Evolutionary conservation across 306 rosid genomes (phyloP).

Genomic region (Fagus sylvatica): DNA sequence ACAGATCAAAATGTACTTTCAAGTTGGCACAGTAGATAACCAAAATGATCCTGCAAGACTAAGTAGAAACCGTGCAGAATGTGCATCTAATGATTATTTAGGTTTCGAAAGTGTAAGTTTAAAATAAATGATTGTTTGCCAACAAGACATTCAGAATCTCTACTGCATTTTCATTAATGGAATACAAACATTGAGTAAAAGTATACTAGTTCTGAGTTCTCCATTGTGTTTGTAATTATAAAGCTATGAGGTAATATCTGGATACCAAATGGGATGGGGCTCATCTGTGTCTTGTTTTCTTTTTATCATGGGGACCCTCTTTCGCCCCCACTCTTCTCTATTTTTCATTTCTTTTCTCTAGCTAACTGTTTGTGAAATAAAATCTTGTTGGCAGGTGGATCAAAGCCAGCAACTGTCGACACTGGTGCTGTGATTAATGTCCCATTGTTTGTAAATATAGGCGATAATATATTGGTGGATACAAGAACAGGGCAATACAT

Average conservation of each 20-base stretch:
- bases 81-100: not conserved
- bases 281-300: not conserved
- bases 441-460: slow-evolving; percentile 75
- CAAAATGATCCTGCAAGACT: not conserved
- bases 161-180: not conserved
- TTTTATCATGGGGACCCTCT: not conserved
- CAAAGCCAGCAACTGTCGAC: slow-evolving; percentile 93
- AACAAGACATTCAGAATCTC: not conserved
- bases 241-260: not conserved
- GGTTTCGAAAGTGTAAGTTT: not conserved
- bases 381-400: slow-evolving; percentile 67
- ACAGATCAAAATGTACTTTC: not conserved
- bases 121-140: not conserved
- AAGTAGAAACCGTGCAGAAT: not conserved
- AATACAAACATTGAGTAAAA: not conserved
- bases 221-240: not conserved
- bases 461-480: slow-evolving; percentile 80
- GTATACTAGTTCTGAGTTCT: not conserved
- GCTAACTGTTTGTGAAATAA: slow-evolving; percentile 10
- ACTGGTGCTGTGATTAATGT: slow-evolving; percentile 84
- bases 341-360: not conserved
- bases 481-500: slow-evolving; percentile 90
- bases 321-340: not conserved
- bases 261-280: not conserved
- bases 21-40: not conserved